Conservation (phyloP, 2,329 filamentous ascomycete species). For the Tolypocladium amazonense region DNA sequence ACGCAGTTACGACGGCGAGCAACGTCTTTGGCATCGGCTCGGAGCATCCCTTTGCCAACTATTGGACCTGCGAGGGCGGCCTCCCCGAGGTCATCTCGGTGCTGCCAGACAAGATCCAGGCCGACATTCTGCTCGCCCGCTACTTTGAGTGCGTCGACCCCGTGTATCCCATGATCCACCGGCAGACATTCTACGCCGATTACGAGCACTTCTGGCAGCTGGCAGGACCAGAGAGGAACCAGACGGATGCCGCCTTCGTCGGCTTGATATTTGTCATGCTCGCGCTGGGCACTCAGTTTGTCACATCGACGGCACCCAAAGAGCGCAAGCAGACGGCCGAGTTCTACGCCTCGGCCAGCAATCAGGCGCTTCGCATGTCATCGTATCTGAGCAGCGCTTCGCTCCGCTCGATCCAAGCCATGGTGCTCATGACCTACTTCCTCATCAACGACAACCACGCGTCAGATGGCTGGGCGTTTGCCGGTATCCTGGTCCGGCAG, state of each 20-base stretch:
- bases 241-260: slow-evolving; percentile 57
- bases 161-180: slow-evolving; percentile 71
- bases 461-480: slow-evolving; percentile 74
- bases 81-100: slow-evolving; percentile 66
- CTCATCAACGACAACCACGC: slow-evolving; percentile 80
- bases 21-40: slow-evolving; percentile 75
- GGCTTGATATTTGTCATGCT: slow-evolving; percentile 69
- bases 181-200: slow-evolving; percentile 64
- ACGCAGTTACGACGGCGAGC: slow-evolving; percentile 58
- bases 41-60: slow-evolving; percentile 72
- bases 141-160: slow-evolving; percentile 68
- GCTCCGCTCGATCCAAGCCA: slow-evolving; percentile 63
- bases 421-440: slow-evolving; percentile 73
- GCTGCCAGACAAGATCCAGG: slow-evolving; percentile 64
- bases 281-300: slow-evolving; percentile 69
- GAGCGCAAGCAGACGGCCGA: slow-evolving; percentile 68
- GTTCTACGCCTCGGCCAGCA: slow-evolving; percentile 71
- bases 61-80: slow-evolving; percentile 72
- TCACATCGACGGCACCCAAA: slow-evolving; percentile 43
- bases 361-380: slow-evolving; percentile 64
- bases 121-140: slow-evolving; percentile 54
- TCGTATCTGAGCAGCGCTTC: slow-evolving; percentile 70
- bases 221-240: slow-evolving; percentile 42
- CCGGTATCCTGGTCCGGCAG: slow-evolving; percentile 65
- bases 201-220: slow-evolving; percentile 71